These are phyloP conservation scores for Aspergillus saccharolyticus DNA, from an alignment of 495 filamentous ascomycete genomes.

Conservation along the genomic window DNA sequence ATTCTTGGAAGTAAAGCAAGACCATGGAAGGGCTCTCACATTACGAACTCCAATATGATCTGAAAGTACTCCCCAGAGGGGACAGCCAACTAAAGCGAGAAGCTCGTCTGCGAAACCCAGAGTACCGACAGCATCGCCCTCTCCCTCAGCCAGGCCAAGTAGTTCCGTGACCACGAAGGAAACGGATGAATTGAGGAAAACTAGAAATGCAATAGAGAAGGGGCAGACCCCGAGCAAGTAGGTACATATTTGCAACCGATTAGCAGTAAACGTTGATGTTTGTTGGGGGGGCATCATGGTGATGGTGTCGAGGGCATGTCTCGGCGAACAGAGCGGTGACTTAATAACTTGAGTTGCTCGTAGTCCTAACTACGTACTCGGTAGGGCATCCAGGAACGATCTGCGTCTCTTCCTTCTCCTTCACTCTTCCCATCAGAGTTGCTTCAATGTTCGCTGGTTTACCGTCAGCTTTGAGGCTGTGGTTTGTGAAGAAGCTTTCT, in stretches of 20 bases:
- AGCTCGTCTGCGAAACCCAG: slow-evolving; percentile 95
- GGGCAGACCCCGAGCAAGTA: slow-evolving; percentile 88
- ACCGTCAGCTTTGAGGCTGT: too few species aligned
- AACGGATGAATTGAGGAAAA: slow-evolving; percentile 91
- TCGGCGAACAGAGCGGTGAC: not conserved
- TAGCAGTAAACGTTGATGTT: slow-evolving; percentile 52
- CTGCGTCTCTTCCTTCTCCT: not conserved
- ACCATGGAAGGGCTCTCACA: slow-evolving; percentile 34
- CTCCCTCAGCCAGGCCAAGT: slow-evolving; percentile 66
- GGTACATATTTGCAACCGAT: slow-evolving; percentile 66
- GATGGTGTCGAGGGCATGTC: not conserved
- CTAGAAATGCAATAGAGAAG: slow-evolving; percentile 94
- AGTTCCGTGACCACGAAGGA: slow-evolving; percentile 93
- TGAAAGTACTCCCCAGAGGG: slow-evolving; percentile 85
- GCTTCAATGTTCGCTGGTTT: too few species aligned
- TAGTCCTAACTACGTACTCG: not conserved
- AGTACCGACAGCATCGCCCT: slow-evolving; percentile 88
- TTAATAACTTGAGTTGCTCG: not conserved
- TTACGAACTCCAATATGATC: slow-evolving; percentile 80
- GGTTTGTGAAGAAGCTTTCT: too few species aligned
- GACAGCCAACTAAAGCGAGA: slow-evolving; percentile 84
- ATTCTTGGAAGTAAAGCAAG: not conserved
- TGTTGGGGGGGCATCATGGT: slow-evolving; percentile 30
- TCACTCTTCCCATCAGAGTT: not conserved
- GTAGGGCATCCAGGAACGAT: not conserved